phyloP scores from a whole-genome alignment of 441 rosid species.

The Pelargonium myrrhifolium region DNA sequence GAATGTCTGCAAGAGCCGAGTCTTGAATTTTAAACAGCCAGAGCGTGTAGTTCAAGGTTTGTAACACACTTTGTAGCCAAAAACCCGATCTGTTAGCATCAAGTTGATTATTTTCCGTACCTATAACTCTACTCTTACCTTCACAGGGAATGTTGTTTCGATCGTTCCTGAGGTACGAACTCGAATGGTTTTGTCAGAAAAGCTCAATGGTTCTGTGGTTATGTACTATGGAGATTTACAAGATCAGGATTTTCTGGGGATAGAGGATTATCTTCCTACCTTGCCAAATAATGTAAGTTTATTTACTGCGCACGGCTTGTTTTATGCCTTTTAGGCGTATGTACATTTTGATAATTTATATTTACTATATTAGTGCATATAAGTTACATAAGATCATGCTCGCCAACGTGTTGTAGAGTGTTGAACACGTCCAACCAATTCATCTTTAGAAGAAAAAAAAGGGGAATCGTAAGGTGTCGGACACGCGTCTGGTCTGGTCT shows the following conservation, averaged over 20 bases:
- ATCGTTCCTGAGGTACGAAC: conserved; percentile 35
- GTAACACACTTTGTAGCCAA: conserved; percentile 16
- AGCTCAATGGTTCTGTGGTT: conserved; percentile 76
- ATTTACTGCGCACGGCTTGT: not conserved
- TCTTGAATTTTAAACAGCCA: conserved; percentile 39
- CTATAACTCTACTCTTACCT: conserved; percentile 15
- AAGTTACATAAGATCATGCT: too few species aligned
- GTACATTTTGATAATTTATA: too few species aligned
- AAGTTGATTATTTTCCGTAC: conserved; percentile 13
- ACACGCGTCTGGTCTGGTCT: too few species aligned
- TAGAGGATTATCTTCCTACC: conserved; percentile 68
- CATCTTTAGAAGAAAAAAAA: too few species aligned
- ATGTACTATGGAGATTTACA: conserved; percentile 74
- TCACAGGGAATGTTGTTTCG: conserved; percentile 42
- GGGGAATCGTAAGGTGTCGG: too few species aligned
- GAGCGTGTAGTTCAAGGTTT: conserved; percentile 68
- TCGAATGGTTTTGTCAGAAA: conserved; percentile 73
- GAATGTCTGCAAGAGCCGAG: conserved; percentile 69
- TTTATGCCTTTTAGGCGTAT: not conserved
- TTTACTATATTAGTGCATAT: too few species aligned
- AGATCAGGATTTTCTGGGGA: conserved; percentile 58
- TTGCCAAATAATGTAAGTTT: conserved; percentile 83
- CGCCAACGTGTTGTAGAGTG: too few species aligned
- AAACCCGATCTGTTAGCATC: conserved; percentile 18
- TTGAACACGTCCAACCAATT: too few species aligned